These are phyloP conservation scores for Cylindrotheca fusiformis DNA, from an alignment of 108 stramenopile species.

Conservation along the genomic window DNA sequence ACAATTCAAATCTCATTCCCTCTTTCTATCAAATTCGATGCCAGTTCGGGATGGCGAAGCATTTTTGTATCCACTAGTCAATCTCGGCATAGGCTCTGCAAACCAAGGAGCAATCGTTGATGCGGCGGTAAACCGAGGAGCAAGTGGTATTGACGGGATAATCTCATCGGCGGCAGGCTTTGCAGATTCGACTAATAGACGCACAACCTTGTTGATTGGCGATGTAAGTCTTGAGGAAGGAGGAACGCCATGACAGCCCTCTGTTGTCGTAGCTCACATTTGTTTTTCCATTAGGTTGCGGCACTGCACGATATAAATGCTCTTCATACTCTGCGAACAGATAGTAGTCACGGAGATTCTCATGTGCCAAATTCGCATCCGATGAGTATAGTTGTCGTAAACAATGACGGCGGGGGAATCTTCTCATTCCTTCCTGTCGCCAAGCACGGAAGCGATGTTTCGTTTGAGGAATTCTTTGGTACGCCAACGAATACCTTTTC, in stretches of 20 bases:
- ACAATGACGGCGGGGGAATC: slow-evolving; percentile 94
- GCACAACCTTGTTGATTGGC: slow-evolving; percentile 82
- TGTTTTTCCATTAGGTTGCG: slow-evolving; percentile 34
- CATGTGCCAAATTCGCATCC: slow-evolving; percentile 37
- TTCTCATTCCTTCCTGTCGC: slow-evolving; percentile 94
- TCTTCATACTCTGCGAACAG: slow-evolving; percentile 58
- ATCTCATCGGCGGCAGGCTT: slow-evolving; percentile 86
- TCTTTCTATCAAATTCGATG: slow-evolving; percentile 90
- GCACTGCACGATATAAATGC: slow-evolving; percentile 88
- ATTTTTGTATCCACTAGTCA: slow-evolving; percentile 68
- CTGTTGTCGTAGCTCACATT: too few relatives aligned
- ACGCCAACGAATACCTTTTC: slow-evolving; percentile 83
- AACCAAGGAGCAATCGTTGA: slow-evolving; percentile 16
- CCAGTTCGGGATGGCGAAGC: slow-evolving; percentile 89
- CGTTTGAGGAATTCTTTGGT: slow-evolving; percentile 88
- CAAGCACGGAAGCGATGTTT: slow-evolving; percentile 80
- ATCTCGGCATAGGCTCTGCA: background rate
- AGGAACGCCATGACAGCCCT: too few relatives aligned
- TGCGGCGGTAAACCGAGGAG: slow-evolving; percentile 82
- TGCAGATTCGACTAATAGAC: slow-evolving; percentile 49
- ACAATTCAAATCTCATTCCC: slow-evolving; percentile 10
- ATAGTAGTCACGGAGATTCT: slow-evolving; percentile 9
- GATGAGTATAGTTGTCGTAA: slow-evolving; percentile 73
- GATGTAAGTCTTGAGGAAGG: slow-evolving; percentile 39
- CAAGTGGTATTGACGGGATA: slow-evolving; percentile 93